Evolutionary conservation across 2,329 filamentous ascomycete genomes (phyloP), one percentile per base, ranked within the genome.

Genomic region (Aspergillus piperis): DNA sequence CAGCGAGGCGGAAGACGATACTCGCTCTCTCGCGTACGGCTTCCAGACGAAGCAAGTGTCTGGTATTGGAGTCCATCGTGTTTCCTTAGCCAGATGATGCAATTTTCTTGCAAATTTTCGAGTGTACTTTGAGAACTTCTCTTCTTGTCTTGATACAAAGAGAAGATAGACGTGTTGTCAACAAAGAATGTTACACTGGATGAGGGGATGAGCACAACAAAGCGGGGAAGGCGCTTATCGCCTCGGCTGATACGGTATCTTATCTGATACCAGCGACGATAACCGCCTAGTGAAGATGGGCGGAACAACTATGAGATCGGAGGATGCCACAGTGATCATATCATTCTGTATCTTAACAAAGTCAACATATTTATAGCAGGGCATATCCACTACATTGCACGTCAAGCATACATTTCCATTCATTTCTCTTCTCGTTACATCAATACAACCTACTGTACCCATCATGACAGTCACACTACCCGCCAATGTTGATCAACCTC

Each of bases 1-100:
- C 69, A n/a, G 81, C 81, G 1, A 73, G 72, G 32, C 73, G 67
- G 42, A 73, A 59, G 4, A 74, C 71, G 11, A 58, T 42, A 39
- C 67, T 66, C 4, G 72, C 69, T 39, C 65, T 63, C 51, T 69
- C 62, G 13, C 72, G 71, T 25, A 74, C 71, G 2, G 71, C 69
- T 58, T 72, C 61, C 1, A 74, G 62, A 52, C 69, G 64, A 41
- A 73, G 68, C 11, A 74, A 51, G 49, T 69, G 63, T 53, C 72
- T 63, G n/a, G 73, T 69, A 17, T 60, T 59, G 25, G 57, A 52
- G 38, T 67, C 64, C 66, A 69, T 68, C n/a, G 17, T 59, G 15
- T 2, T 10, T 36, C 2, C 27, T 17, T 27, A 2, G 13, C 25
- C 17, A 25, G 23, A 7, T n/a, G 1, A 11, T 30, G 6, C 25